Evolutionary conservation across 2,329 filamentous ascomycete species (phyloP).

Genomic region (Thielaviopsis cerberus): DNA sequence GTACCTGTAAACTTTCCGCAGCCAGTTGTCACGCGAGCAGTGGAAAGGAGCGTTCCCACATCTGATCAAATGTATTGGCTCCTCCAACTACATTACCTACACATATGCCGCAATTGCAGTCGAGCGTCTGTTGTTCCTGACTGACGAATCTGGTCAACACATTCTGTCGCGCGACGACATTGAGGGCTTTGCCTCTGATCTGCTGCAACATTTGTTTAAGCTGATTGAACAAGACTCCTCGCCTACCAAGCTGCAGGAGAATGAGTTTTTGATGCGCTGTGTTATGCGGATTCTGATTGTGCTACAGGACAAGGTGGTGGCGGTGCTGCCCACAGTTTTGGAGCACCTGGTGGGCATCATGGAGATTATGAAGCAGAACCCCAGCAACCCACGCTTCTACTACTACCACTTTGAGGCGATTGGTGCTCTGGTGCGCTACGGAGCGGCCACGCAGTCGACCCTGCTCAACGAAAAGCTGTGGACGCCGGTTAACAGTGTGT

Average conservation of each 20-base stretch:
- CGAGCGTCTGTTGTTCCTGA: slow-evolving; percentile 77
- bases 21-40: slow-evolving; percentile 76
- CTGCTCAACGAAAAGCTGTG: slow-evolving; percentile 69
- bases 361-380: slow-evolving; percentile 79
- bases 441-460: slow-evolving; percentile 45
- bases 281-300: slow-evolving; percentile 96
- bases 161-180: slow-evolving; percentile 69
- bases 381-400: slow-evolving; percentile 93
- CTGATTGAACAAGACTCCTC: slow-evolving; percentile 71
- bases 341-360: slow-evolving; percentile 76
- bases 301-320: slow-evolving; percentile 61
- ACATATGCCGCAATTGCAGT: slow-evolving; percentile 93
- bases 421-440: slow-evolving; percentile 62
- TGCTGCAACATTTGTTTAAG: slow-evolving; percentile 76
- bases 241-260: slow-evolving; percentile 89
- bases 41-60: slow-evolving; percentile 82
- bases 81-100: slow-evolving; percentile 87
- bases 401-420: slow-evolving; percentile 96
- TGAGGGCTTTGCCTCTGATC: slow-evolving; percentile 62
- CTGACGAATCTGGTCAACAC: slow-evolving; percentile 53
- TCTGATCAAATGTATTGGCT: slow-evolving; percentile 77
- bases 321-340: slow-evolving; percentile 60
- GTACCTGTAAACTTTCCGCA: slow-evolving; percentile 91
- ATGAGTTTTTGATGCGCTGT: slow-evolving; percentile 96
- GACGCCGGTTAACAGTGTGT: slow-evolving; percentile 60